Evolutionary conservation across 768 basidiomycete genomes (phyloP).

Genomic region (Daedalea quercina): DNA sequence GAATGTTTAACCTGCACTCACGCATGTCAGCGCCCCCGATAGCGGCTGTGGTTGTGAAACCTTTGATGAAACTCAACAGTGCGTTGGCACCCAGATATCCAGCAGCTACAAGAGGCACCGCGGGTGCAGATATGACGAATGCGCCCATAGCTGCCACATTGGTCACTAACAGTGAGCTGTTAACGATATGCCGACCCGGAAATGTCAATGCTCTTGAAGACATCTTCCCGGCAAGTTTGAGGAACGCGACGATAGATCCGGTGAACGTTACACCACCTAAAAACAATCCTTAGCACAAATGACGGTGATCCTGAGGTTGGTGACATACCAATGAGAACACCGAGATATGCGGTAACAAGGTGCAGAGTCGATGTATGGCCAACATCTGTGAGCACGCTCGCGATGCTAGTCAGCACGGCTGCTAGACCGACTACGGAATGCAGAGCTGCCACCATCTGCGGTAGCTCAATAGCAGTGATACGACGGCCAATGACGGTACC

Average conservation of each 20-base stretch:
- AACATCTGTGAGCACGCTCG: slow-evolving; percentile 67
- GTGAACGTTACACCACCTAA: slow-evolving; percentile 82
- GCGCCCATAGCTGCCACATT: slow-evolving; percentile 72
- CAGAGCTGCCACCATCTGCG: slow-evolving; percentile 75
- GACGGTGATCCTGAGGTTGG: neutral
- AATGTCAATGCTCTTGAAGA: slow-evolving; percentile 64
- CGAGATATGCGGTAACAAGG: slow-evolving; percentile 78
- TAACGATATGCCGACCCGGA: slow-evolving; percentile 75
- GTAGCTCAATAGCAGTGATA: slow-evolving; percentile 82
- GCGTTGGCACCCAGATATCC: slow-evolving; percentile 72
- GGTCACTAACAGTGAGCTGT: slow-evolving; percentile 60
- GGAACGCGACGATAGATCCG: slow-evolving; percentile 83
- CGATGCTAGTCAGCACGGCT: slow-evolving; percentile 82
- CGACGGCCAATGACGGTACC: slow-evolving; percentile 75
- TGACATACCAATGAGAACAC: slow-evolving; percentile 68
- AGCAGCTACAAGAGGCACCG: slow-evolving; percentile 70
- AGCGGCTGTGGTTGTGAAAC: slow-evolving; percentile 84
- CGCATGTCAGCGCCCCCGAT: slow-evolving; percentile 94
- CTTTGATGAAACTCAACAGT: slow-evolving; percentile 75
- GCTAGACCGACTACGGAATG: slow-evolving; percentile 90
- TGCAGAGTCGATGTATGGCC: slow-evolving; percentile 68
- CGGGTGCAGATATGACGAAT: slow-evolving; percentile 64
- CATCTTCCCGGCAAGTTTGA: slow-evolving; percentile 82
- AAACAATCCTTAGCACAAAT: neutral
- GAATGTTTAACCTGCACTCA: slow-evolving; percentile 36